A percentile compares a stretch with the other conserved stretches of the same genome.
These are phyloP conservation scores for Pichia kluyveri DNA, from an alignment of 805 yeast species.

Conservation along the genomic window DNA sequence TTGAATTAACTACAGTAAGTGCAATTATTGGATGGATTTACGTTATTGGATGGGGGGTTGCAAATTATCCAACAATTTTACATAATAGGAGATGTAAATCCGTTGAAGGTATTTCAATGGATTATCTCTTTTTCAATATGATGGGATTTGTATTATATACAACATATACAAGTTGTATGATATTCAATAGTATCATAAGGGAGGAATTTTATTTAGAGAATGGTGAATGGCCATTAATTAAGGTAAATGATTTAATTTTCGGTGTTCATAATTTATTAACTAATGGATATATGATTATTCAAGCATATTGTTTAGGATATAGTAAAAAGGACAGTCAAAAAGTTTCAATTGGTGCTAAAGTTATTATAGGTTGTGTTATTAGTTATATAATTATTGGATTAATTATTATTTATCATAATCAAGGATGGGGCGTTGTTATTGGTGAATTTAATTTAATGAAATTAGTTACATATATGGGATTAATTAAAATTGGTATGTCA, in stretches of 20 bases:
- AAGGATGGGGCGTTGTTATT: conserved; percentile 7
- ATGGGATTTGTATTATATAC: conserved; percentile 26
- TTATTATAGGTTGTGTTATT: conserved; percentile 11
- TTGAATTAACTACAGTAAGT: too few relatives aligned
- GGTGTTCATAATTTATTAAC: conserved; percentile 23
- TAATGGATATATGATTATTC: conserved; percentile 22
- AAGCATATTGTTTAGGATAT: conserved; percentile 27
- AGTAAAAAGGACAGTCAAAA: conserved; percentile 26
- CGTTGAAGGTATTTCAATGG: conserved; percentile 28
- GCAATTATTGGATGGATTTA: conserved; percentile 22
- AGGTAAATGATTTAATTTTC: conserved; percentile 25
- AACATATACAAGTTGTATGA: conserved; percentile 19
- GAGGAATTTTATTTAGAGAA: conserved; percentile 21
- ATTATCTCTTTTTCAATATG: conserved; percentile 26
- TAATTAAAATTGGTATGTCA: conserved; percentile 26
- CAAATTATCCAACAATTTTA: conserved; percentile 26
- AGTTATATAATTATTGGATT: conserved; percentile 9
- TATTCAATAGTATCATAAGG: conserved; percentile 16
- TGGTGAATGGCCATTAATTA: conserved; percentile 23
- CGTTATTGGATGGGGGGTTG: conserved; percentile 24
- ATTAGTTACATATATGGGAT: conserved; percentile 25
- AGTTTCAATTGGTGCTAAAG: conserved; percentile 16
- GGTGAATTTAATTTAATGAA: conserved; percentile 24
- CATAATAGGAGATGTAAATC: conserved; percentile 24
- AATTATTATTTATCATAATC: conserved; percentile 8